Conservation (phyloP, 495 filamentous ascomycete species). For the Lentithecium fluviatile region DNA sequence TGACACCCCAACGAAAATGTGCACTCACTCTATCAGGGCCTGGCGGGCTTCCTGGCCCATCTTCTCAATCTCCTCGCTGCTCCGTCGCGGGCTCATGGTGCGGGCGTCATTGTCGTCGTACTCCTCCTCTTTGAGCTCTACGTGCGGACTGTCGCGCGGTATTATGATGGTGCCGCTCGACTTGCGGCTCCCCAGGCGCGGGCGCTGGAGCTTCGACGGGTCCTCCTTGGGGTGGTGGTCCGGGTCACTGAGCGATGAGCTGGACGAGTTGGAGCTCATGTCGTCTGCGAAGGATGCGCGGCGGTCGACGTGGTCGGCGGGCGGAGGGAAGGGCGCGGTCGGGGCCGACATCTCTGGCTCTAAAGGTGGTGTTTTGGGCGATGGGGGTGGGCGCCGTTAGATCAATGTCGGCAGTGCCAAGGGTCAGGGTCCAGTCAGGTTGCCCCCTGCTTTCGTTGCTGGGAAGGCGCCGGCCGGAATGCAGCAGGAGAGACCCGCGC, state of each 20-base stretch:
- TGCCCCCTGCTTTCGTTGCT: neutral
- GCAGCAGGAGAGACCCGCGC: neutral
- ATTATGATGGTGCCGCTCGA: conserved; percentile 80
- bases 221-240: conserved; percentile 20
- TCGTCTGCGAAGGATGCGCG: conserved; percentile 17
- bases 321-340: conserved; percentile 12
- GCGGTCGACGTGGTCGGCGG: conserved; percentile 2
- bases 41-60: conserved; percentile 76
- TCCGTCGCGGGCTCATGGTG: conserved; percentile 91
- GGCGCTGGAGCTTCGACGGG: conserved; percentile 18
- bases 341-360: conserved; percentile 9
- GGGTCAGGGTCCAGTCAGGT: neutral
- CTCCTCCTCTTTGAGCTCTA: conserved; percentile 65
- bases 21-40: conserved; percentile 60
- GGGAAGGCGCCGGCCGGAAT: neutral
- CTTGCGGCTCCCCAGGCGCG: conserved; percentile 59
- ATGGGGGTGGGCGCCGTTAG: conserved; percentile 3
- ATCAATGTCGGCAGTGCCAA: neutral
- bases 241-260: conserved; percentile 21
- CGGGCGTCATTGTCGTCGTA: conserved; percentile 82
- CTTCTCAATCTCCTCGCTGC: conserved; percentile 81
- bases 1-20: conserved; percentile 34
- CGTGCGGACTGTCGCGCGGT: conserved; percentile 66
- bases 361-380: no score
- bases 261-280: conserved; percentile 31